A percentile compares a stretch with the other conserved stretches of the same genome.
Conservation (phyloP, 345 rosid species). For the Acer yangbiense region DNA sequence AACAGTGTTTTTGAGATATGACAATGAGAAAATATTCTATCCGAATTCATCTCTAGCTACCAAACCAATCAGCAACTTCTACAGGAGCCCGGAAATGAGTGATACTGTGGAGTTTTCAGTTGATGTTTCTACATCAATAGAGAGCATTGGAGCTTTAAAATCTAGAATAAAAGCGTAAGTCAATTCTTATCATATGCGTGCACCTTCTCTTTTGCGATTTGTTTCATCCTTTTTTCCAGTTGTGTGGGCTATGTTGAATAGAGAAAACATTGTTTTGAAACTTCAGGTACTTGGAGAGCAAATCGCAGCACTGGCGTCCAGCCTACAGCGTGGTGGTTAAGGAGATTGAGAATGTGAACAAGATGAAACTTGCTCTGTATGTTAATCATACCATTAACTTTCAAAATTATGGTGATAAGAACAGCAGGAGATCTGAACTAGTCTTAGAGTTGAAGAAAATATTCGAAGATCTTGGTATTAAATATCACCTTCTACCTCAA, state of each 20-base stretch:
- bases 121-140: conserved; percentile 57
- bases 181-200: not conserved
- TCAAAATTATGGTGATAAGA: conserved; percentile 59
- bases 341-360: conserved; percentile 74
- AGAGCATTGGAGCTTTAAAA: conserved; percentile 54
- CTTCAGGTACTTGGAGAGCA: conserved; percentile 70
- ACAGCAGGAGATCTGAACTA: conserved; percentile 57
- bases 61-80: conserved; percentile 67
- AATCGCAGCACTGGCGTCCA: conserved; percentile 63
- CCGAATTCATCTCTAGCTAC: conserved; percentile 61
- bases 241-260: not conserved
- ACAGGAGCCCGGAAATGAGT: conserved; percentile 84
- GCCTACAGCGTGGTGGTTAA: conserved; percentile 51
- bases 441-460: conserved; percentile 55
- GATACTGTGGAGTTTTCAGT: conserved; percentile 69
- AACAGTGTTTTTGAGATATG: conserved; percentile 68
- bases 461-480: conserved; percentile 59
- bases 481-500: conserved; percentile 67
- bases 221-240: not conserved
- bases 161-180: conserved; percentile 56
- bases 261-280: not conserved
- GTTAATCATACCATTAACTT: conserved; percentile 68
- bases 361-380: conserved; percentile 64
- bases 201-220: no score
- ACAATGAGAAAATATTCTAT: conserved; percentile 75